Base-by-base conservation (phyloP, 2,329 filamentous ascomycete species). In the Madurella mycetomatis region DNA sequence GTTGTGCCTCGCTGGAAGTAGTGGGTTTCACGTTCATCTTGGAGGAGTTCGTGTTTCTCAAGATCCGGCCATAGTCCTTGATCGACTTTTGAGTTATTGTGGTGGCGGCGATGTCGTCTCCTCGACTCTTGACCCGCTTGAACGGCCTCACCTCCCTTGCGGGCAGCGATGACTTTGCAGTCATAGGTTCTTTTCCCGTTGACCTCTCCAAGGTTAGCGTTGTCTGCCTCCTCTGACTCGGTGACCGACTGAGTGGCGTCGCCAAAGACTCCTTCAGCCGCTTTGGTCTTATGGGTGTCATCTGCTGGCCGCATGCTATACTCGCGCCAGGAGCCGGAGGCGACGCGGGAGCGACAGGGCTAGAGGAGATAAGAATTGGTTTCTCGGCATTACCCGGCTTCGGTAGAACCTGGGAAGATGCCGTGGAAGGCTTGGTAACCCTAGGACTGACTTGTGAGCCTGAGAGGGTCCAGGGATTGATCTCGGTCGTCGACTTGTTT, bases 401-500 rank as follows among this genome's bases (percentile, higher is more conserved):
- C 13, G 42, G 17, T n/a, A 51, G 44, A 25, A 12, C 18, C 30
- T 44, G 49, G 12, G 49, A 54, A n/a, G 44, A 40, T 31, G 55
- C 41, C 9, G 47, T 17, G 41, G 40, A 37, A 11, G 54, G 46
- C 43, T 59, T 64, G 41, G 59, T 47, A 18, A 55, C 60, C 58
- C 62, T 70, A 41, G 67, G 62, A 60, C 61, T 71, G 51, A 41
- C 55, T 60, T 71, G 70, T 67, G 68, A 72, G 66, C 68, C 61
- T 32, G 71, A 66, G 40, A 74, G 66, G 11, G 70, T 71, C 73
- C 72, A 74, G 8, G 73, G 72, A 55, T 73, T 73, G 51, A 66
- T 58, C 8, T 47, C 64, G 2, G 65, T 31, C 32, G 65, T 60
- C 31, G 61, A 60, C 55, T 60, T 61, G 42, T 53, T 54, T 50